These are phyloP conservation scores for Asterochloris erici DNA, from an alignment of 139 green algal species.

Conservation along the genomic window DNA sequence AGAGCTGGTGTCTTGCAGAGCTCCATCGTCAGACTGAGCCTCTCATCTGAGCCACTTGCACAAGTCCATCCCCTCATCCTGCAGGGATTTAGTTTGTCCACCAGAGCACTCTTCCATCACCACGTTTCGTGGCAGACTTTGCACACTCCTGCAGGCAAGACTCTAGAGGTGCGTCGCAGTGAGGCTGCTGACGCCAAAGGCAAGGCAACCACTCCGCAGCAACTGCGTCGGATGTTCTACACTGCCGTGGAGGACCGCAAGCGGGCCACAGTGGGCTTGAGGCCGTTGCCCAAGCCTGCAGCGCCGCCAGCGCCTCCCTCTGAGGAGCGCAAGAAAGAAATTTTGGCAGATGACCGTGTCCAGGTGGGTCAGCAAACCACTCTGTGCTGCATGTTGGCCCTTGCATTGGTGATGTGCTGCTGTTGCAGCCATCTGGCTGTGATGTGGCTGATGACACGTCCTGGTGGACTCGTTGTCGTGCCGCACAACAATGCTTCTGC, in stretches of 20 bases:
- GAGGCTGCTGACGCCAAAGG: conserved; percentile 51
- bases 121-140: not conserved
- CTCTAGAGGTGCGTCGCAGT: conserved; percentile 71
- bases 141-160: conserved; percentile 46
- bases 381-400: not conserved
- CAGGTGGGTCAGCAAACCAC: not conserved
- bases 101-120: not conserved
- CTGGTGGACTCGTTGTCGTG: not conserved
- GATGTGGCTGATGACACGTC: not conserved
- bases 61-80: not conserved
- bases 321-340: conserved; percentile 68
- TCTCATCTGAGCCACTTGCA: not conserved
- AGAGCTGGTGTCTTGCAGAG: not conserved
- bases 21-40: not conserved
- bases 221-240: conserved; percentile 58
- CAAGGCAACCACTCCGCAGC: conserved; percentile 30
- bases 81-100: not conserved
- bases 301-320: conserved; percentile 59
- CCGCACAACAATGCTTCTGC: not conserved
- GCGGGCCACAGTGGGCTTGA: conserved; percentile 55
- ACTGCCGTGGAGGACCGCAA: conserved; percentile 47
- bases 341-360: conserved; percentile 52
- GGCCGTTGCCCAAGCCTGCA: conserved; percentile 61
- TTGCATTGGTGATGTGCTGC: not conserved
- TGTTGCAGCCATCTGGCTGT: not conserved